Conservation (phyloP, 2,329 filamentous ascomycete genomes). For the Aspergillus ochraceoroseus region DNA sequence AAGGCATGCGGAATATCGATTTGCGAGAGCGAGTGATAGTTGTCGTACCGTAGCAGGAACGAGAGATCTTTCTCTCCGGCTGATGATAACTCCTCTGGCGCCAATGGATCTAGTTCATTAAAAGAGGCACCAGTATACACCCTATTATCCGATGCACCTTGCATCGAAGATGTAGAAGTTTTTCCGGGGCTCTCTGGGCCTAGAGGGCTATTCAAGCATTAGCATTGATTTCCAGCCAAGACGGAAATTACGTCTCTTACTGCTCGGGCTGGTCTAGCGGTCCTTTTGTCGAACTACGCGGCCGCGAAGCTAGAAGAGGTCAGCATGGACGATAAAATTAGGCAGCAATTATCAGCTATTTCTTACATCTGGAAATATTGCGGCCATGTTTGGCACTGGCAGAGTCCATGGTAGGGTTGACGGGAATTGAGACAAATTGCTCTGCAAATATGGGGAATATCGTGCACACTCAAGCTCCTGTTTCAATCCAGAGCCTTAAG, state of each 20-base stretch:
- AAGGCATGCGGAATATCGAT: slow-evolving; percentile 61
- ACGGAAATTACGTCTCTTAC: slow-evolving; percentile 48
- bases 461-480: too few species aligned
- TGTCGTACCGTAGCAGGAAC: slow-evolving; percentile 71
- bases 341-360: slow-evolving; percentile 3
- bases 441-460: too few species aligned
- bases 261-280: slow-evolving; percentile 67
- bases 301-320: slow-evolving; percentile 35
- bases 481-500: too few species aligned
- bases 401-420: slow-evolving; percentile 10
- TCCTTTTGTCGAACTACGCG: slow-evolving; percentile 61
- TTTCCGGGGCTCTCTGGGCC: slow-evolving; percentile 20
- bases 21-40: slow-evolving; percentile 74
- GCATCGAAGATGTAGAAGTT: slow-evolving; percentile 15
- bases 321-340: slow-evolving; percentile 8
- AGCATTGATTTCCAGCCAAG: slow-evolving; percentile 10
- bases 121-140: slow-evolving; percentile 28
- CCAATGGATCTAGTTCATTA: slow-evolving; percentile 34
- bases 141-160: slow-evolving; percentile 17
- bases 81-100: slow-evolving; percentile 33
- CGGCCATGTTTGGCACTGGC: slow-evolving; percentile 31
- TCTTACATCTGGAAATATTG: slow-evolving; percentile 39
- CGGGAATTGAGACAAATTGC: too few species aligned
- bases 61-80: slow-evolving; percentile 65
- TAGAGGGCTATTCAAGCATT: slow-evolving; percentile 27